phyloP scores from a whole-genome alignment of 805 yeast species.

The Saturnispora saitoi region DNA sequence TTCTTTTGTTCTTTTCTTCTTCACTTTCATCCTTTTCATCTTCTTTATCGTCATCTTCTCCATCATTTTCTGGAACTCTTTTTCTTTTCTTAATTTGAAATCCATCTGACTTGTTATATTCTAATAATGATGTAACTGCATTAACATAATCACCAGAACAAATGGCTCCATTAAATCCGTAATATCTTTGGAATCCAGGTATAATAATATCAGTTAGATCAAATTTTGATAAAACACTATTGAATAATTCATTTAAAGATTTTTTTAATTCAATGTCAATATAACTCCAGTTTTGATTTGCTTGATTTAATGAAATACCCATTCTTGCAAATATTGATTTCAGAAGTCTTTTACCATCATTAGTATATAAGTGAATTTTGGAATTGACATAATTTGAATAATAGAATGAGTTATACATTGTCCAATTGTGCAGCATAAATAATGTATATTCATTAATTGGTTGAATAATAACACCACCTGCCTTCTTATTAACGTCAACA shows the following conservation, averaged over 20 bases:
- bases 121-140: conserved; percentile 75
- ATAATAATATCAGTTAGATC: conserved; percentile 77
- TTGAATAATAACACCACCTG: conserved; percentile 35
- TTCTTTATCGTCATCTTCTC: conserved; percentile 17
- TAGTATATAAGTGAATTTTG: conserved; percentile 80
- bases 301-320: conserved; percentile 87
- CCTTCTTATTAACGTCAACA: conserved; percentile 22
- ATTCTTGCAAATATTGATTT: conserved; percentile 92
- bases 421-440: conserved; percentile 86
- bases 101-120: conserved; percentile 40
- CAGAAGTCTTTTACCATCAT: conserved; percentile 76
- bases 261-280: conserved; percentile 75
- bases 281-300: conserved; percentile 88
- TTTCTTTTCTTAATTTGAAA: conserved; percentile 7
- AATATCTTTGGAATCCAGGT: conserved; percentile 80
- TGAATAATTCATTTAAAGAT: conserved; percentile 59
- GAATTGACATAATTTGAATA: conserved; percentile 91
- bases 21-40: conserved; percentile 23
- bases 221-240: conserved; percentile 59
- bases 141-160: conserved; percentile 94
- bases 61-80: conserved; percentile 9
- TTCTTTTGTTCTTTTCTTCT: conserved; percentile 23
- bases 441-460: conserved; percentile 80
- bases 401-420: conserved; percentile 80
- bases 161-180: conserved; percentile 79